Base-by-base conservation (phyloP, 2,329 filamentous ascomycete species). In the Penicillium sp. region DNA sequence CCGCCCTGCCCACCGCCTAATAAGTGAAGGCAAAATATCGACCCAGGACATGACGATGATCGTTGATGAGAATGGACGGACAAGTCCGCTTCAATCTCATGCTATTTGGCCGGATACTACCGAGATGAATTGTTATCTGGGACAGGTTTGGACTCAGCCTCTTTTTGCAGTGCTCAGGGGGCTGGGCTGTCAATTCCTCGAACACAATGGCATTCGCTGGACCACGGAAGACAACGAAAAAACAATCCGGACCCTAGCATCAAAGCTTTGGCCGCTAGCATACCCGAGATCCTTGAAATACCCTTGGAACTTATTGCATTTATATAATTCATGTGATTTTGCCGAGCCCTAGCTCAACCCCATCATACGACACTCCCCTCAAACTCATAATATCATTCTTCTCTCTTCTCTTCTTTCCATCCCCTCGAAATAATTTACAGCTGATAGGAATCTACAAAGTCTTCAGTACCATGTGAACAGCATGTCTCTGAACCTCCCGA, bases 401-500 rank as follows among this genome's bases (percentile, higher is more conserved):
- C 22, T 53, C 43, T 17, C 12, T 17, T 12, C 41, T 19, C 11
- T 30, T 42, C 9, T 49, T 41, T 7, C 42, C 12, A 19, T 30
- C 16, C 11, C 22, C 10, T 22, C 19, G 8, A 19, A 9, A 5
- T 10, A 8, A n/a, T 36, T 44, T n/a, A 28, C 30, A 36, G n/a
- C 26, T 48, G 25, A 31, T 26, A n/a, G 16, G 28, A 19, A 22
- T 22, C 25, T 14, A 4, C 0, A 22, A 44, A 28, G 14, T 43
- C 16, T 44, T 31, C 40, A 19, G n/a, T 41, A 8, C 40, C 56
- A 60, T 55, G 55, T 61, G 60, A 58, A 53, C 14, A 55, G 19
- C 36, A 45, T 52, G 47, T 56, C 43, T 50, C 57, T 59, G 33
- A 41, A 46, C 40, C 22, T 54, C 26, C 59, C 62, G 59, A 58